Percentiles rank a stretch among this genome's conserved stretches.
These are phyloP conservation scores for Globisporangium emineosum DNA, from an alignment of 352 stramenopile genomes.

Conservation along the genomic window DNA sequence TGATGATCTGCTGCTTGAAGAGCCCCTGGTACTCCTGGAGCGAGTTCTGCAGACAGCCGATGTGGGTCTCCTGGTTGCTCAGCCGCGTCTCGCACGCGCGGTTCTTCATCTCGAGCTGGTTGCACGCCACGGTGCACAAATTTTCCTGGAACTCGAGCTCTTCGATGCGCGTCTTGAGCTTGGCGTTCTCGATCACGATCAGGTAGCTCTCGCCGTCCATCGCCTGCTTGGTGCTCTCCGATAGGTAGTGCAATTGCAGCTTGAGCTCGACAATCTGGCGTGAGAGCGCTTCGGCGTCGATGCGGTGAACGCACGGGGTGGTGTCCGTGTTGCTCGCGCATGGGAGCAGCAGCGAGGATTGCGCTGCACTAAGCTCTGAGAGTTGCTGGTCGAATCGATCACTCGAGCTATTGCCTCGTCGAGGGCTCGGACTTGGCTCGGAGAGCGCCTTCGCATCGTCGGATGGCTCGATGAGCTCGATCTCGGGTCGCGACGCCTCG, in stretches of 20 bases:
- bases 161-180: conserved; percentile 68
- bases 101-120: conserved; percentile 70
- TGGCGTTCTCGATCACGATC: conserved; percentile 65
- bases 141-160: conserved; percentile 72
- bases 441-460: not conserved
- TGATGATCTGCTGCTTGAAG: conserved; percentile 82
- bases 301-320: conserved; percentile 45
- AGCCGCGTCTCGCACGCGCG: conserved; percentile 59
- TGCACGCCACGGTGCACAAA: conserved; percentile 50
- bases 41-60: conserved; percentile 68
- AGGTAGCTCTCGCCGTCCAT: conserved; percentile 58
- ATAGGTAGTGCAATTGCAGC: conserved; percentile 68
- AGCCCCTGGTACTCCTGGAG: conserved; percentile 77
- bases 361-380: not conserved
- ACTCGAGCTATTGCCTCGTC: not conserved
- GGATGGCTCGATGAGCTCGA: conserved; percentile 1
- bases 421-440: not conserved
- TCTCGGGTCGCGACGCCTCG: conserved; percentile 19
- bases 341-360: not conserved
- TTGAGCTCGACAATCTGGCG: conserved; percentile 78
- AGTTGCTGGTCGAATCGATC: not conserved
- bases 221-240: conserved; percentile 54
- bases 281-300: conserved; percentile 56
- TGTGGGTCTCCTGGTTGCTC: conserved; percentile 75
- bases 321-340: conserved; percentile 15